These are phyloP conservation scores for Agaricus blazei DNA, from an alignment of 768 basidiomycete species.

Conservation along the genomic window DNA sequence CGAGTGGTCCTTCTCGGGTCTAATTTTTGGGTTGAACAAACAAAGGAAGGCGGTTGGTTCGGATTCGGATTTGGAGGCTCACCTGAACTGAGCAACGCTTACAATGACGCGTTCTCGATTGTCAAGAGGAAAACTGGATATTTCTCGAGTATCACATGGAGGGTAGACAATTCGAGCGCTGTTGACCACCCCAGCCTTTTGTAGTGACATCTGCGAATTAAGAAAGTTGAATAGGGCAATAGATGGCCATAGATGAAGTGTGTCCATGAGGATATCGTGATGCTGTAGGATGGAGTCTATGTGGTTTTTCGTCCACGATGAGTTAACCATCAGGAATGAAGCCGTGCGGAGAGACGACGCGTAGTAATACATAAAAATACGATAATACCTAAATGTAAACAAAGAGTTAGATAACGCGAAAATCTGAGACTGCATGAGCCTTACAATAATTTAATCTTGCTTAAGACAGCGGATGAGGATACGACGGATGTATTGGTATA, in stretches of 20 bases:
- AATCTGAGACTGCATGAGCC: constrained; percentile 12
- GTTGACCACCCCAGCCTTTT: neutral
- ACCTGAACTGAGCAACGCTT: constrained; percentile 94
- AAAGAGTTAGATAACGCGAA: neutral
- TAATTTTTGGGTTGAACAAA: constrained; percentile 21
- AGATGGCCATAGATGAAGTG: constrained; percentile 41
- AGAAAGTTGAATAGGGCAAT: constrained; percentile 26
- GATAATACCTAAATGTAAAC: constrained; percentile 66
- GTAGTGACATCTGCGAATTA: constrained; percentile 19
- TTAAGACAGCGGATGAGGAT: constrained; percentile 50
- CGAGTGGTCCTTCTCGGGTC: constrained; percentile 93
- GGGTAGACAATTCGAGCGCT: constrained; percentile 70
- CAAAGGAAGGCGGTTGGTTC: neutral
- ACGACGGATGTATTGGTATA: constrained; percentile 60
- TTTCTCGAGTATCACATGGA: constrained; percentile 81
- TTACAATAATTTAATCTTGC: constrained; percentile 60
- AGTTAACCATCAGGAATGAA: constrained; percentile 88
- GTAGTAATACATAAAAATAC: constrained; percentile 82
- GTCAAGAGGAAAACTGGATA: constrained; percentile 51
- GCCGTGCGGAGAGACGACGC: constrained; percentile 66
- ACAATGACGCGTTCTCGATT: constrained; percentile 62
- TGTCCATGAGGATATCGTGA: constrained; percentile 43
- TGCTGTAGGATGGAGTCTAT: constrained; percentile 67
- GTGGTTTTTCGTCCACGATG: constrained; percentile 90
- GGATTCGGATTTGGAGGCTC: constrained; percentile 12